Conservation (phyloP, 768 basidiomycete species). For the Wakefieldia striispora region DNA sequence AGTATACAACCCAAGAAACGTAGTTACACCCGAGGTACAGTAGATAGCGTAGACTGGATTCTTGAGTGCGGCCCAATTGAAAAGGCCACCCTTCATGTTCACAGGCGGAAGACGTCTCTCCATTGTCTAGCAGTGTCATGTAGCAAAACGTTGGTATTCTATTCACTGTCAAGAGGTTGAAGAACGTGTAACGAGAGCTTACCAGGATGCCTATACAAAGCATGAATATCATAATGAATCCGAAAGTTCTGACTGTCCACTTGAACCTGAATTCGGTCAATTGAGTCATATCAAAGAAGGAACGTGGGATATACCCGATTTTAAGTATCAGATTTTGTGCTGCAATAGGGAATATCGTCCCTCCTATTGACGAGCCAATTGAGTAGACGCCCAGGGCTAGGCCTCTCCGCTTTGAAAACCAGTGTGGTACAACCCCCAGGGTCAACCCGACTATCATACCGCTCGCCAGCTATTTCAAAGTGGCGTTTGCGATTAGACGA, state of each 20-base stretch:
- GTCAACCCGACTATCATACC: slow-evolving; percentile 66
- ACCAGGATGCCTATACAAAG: slow-evolving; percentile 57
- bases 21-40: slow-evolving; percentile 51
- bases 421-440: slow-evolving; percentile 61
- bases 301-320: slow-evolving; percentile 48
- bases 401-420: slow-evolving; percentile 62
- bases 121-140: slow-evolving; percentile 26
- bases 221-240: slow-evolving; percentile 53
- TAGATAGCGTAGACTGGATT: slow-evolving; percentile 51
- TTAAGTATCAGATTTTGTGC: slow-evolving; percentile 51
- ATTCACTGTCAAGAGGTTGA: background rate
- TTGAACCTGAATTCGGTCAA: slow-evolving; percentile 48
- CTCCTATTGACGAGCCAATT: slow-evolving; percentile 66
- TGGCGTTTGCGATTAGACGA: background rate
- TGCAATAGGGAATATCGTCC: slow-evolving; percentile 63
- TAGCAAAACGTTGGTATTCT: background rate
- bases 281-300: background rate
- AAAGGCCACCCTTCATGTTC: slow-evolving; percentile 52
- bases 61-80: slow-evolving; percentile 52
- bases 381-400: slow-evolving; percentile 62
- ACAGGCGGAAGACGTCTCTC: slow-evolving; percentile 53
- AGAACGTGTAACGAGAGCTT: slow-evolving; percentile 2
- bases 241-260: slow-evolving; percentile 75
- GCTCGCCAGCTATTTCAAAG: slow-evolving; percentile 34
- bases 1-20: slow-evolving; percentile 71